phyloP scores from a whole-genome alignment of 164 flowering plant genomes.

The Cinnamomum chago region DNA sequence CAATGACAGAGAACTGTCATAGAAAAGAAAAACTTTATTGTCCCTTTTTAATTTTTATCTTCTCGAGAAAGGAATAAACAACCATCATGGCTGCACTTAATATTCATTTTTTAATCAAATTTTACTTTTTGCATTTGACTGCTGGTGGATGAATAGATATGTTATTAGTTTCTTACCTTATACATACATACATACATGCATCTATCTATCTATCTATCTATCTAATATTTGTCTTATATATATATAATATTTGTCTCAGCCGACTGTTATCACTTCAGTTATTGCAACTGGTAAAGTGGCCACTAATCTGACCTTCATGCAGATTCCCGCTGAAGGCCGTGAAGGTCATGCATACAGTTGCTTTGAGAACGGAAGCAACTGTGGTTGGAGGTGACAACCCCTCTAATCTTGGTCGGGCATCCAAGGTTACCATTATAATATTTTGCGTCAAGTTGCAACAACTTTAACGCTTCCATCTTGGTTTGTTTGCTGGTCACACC shows the following conservation, averaged over 20 bases:
- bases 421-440: conserved; percentile 52
- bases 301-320: conserved; percentile 8
- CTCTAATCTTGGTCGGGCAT: conserved; percentile 72
- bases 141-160: background rate
- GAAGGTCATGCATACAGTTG: conserved; percentile 91
- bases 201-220: too few species aligned
- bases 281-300: background rate
- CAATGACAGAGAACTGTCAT: too few species aligned
- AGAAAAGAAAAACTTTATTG: too few species aligned
- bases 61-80: background rate
- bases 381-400: conserved; percentile 47
- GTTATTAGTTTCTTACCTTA: background rate
- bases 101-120: background rate
- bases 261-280: background rate
- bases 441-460: background rate
- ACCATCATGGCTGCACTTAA: too few species aligned
- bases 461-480: background rate
- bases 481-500: background rate
- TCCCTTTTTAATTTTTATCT: background rate
- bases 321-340: conserved; percentile 97
- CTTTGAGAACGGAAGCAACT: conserved; percentile 91
- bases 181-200: too few species aligned
- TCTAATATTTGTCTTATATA: too few species aligned
- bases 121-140: background rate
- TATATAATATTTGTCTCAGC: background rate